phyloP scores from a whole-genome alignment of 257 asterid genomes.

The Pogostemon cablin region DNA sequence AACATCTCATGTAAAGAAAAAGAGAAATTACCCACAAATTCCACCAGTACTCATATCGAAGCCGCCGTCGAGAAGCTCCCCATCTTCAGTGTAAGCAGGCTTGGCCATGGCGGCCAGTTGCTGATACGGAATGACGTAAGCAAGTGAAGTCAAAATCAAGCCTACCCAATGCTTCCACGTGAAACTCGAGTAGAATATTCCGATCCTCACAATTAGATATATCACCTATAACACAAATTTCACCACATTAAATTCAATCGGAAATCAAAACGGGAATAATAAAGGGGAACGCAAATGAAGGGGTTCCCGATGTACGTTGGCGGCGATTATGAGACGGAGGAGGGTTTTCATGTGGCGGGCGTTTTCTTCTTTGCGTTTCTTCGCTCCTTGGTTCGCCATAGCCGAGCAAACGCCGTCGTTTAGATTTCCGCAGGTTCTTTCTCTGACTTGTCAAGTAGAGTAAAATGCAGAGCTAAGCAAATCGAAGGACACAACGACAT shows the following conservation, averaged over 20 bases:
- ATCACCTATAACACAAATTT: slow-evolving; percentile 46
- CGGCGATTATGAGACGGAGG: slow-evolving; percentile 61
- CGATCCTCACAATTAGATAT: slow-evolving; percentile 69
- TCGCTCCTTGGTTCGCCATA: slow-evolving; percentile 99
- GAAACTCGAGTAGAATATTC: slow-evolving; percentile 78
- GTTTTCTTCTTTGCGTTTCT: slow-evolving; percentile 92
- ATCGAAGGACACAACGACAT: background rate
- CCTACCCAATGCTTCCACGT: slow-evolving; percentile 83
- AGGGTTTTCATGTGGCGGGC: slow-evolving; percentile 78
- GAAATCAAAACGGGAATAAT: background rate
- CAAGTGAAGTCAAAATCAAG: slow-evolving; percentile 69
- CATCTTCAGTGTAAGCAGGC: slow-evolving; percentile 63
- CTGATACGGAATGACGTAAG: slow-evolving; percentile 78
- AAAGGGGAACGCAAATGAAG: background rate
- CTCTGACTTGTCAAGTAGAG: background rate
- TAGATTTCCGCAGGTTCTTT: background rate
- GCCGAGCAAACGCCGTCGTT: slow-evolving; percentile 35
- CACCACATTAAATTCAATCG: slow-evolving; percentile 26
- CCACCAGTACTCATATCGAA: slow-evolving; percentile 95
- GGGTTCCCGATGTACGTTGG: slow-evolving; percentile 53
- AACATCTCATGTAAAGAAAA: slow-evolving; percentile 9
- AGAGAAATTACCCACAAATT: slow-evolving; percentile 74
- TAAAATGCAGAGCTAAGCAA: background rate
- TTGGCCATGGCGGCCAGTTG: slow-evolving; percentile 82
- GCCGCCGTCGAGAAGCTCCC: slow-evolving; percentile 93